Percentiles rank a stretch among this genome's conserved stretches.
phyloP scores from a whole-genome alignment of 345 rosid genomes.

The Eucalyptus viminalis region DNA sequence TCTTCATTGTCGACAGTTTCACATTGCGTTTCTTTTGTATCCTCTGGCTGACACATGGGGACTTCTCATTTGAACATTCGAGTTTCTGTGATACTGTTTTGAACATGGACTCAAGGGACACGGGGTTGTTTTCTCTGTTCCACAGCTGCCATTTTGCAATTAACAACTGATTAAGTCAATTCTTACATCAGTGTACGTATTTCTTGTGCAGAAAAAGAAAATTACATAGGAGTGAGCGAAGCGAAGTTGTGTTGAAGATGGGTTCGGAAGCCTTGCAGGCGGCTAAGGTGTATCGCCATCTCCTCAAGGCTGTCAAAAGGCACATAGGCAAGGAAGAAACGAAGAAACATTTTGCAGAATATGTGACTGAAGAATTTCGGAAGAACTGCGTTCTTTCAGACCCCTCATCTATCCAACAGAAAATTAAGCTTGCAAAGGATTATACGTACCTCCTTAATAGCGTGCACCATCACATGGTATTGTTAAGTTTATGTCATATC shows the following conservation, averaged over 20 bases:
- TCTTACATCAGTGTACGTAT: not conserved
- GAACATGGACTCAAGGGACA: not conserved
- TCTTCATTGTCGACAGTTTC: not conserved
- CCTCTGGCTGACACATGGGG: not conserved
- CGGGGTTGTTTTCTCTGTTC: not conserved
- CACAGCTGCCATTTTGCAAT: not conserved
- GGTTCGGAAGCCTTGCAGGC: slow-evolving; percentile 27
- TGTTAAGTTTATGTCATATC: not conserved
- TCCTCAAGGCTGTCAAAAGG: slow-evolving; percentile 58
- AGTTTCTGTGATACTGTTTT: not conserved
- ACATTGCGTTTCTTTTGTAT: not conserved
- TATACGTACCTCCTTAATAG: slow-evolving; percentile 56
- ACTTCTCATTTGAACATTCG: not conserved
- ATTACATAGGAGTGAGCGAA: not conserved
- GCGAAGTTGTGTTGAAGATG: slow-evolving; percentile 15
- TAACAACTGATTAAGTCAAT: not conserved
- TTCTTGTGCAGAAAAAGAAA: not conserved
- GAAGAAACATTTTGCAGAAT: slow-evolving; percentile 59
- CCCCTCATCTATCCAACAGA: slow-evolving; percentile 24
- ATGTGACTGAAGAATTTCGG: slow-evolving; percentile 41
- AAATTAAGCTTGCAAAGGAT: slow-evolving; percentile 51
- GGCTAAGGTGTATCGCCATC: slow-evolving; percentile 44
- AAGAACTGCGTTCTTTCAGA: slow-evolving; percentile 20
- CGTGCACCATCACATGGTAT: slow-evolving; percentile 82
- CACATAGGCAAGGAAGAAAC: slow-evolving; percentile 70